These are phyloP conservation scores for Trichophyton rubrum DNA, from an alignment of 2,329 filamentous ascomycete genomes.

Conservation along the genomic window DNA sequence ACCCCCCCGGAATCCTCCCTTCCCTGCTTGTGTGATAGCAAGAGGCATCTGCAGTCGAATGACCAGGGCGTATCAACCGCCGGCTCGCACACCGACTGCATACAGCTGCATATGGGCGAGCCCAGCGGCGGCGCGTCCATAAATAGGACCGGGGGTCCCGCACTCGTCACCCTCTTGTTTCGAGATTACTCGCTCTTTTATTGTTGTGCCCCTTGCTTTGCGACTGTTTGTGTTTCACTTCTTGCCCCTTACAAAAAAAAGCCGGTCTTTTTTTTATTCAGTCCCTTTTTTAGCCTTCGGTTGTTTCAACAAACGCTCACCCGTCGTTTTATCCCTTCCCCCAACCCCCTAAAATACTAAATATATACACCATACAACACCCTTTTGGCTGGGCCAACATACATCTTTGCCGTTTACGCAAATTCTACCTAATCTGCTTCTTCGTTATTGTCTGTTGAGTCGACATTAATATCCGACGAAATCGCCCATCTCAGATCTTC, in stretches of 20 bases:
- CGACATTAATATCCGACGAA: background rate
- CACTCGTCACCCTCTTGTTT: background rate
- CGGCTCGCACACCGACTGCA: background rate
- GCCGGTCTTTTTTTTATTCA: slow-evolving; percentile 5
- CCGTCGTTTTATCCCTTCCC: background rate
- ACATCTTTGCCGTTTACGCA: background rate
- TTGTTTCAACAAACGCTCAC: slow-evolving; percentile 2
- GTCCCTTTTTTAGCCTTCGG: background rate
- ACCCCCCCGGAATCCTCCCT: background rate
- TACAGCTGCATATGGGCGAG: background rate
- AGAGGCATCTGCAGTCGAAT: background rate
- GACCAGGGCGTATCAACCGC: background rate
- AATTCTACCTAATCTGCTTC: background rate
- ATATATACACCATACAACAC: background rate
- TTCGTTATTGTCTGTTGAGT: background rate
- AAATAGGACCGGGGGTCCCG: slow-evolving; percentile 3
- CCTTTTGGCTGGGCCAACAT: background rate
- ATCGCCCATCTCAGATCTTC: background rate
- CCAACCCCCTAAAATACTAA: background rate
- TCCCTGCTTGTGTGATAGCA: background rate
- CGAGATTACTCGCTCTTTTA: background rate
- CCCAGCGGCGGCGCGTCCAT: background rate
- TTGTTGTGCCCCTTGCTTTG: background rate
- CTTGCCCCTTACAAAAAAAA: slow-evolving; percentile 2
- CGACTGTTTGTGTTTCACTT: slow-evolving; percentile 2